phyloP scores from a whole-genome alignment of 1,284 basidiomycete genomes.

The Puccinia brachypodii region DNA sequence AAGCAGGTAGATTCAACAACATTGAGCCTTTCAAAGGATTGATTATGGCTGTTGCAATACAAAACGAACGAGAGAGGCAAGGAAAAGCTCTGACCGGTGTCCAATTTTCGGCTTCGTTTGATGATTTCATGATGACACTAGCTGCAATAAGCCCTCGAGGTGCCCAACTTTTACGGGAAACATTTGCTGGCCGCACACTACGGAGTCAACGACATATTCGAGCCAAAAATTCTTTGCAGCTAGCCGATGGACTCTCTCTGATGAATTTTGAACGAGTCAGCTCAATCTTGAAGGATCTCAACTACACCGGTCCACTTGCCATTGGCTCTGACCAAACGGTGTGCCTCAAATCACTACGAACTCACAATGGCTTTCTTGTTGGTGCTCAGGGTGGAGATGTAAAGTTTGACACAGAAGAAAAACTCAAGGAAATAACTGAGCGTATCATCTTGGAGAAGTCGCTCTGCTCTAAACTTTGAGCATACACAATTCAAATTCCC shows the following conservation, averaged over 20 bases:
- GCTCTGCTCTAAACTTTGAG: conserved; percentile 16
- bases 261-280: conserved; percentile 1
- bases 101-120: background rate
- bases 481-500: background rate
- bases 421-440: background rate
- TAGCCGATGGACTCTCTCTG: background rate
- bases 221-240: background rate
- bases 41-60: conserved; percentile 5
- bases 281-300: background rate
- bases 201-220: background rate
- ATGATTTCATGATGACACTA: conserved; percentile 12
- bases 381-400: conserved; percentile 15
- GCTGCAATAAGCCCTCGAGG: conserved; percentile 2
- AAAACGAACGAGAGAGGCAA: background rate
- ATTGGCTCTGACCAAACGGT: conserved; percentile 16
- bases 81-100: conserved; percentile 18
- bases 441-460: background rate
- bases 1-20: background rate
- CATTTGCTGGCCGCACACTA: background rate
- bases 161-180: background rate
- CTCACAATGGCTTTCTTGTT: conserved; percentile 16
- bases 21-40: conserved; percentile 5
- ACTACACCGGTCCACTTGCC: conserved; percentile 7
- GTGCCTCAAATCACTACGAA: background rate
- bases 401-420: background rate